These are phyloP conservation scores for Rhamnella rubrinervis DNA, from an alignment of 331 rosid genomes.

Conservation along the genomic window DNA sequence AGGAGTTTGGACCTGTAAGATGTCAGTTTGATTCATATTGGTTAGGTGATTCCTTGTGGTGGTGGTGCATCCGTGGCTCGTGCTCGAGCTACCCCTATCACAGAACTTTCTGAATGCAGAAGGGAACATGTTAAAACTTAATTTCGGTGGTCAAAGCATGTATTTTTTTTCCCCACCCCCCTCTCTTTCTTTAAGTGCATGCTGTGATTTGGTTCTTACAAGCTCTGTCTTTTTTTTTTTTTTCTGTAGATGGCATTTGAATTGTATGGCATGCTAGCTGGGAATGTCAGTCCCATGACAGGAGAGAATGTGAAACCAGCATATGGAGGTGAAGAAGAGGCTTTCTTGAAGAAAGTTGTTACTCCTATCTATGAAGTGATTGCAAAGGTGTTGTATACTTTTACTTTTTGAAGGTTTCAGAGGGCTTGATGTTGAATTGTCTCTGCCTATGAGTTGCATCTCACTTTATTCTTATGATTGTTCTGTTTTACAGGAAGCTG, in stretches of 20 bases:
- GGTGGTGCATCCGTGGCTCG: too few species aligned
- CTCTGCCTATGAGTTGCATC: not conserved
- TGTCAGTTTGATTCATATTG: too few species aligned
- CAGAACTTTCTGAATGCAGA: too few species aligned
- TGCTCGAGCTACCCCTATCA: too few species aligned
- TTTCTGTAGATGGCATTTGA: constrained; percentile 91
- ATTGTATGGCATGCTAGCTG: constrained; percentile 97
- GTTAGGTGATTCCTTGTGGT: too few species aligned
- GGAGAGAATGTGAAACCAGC: constrained; percentile 98
- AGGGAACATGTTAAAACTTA: too few species aligned
- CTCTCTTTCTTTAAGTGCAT: not conserved
- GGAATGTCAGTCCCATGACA: constrained; percentile 97
- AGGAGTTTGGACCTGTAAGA: too few species aligned
- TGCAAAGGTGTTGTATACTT: constrained; percentile 56
- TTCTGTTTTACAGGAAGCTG: constrained; percentile 68
- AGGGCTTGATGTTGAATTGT: not conserved
- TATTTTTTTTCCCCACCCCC: too few species aligned
- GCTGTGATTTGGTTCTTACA: not conserved
- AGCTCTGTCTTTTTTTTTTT: constrained; percentile 13
- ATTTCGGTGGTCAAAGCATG: not conserved
- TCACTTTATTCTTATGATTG: constrained; percentile 13
- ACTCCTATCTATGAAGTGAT: constrained; percentile 91
- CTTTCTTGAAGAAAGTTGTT: constrained; percentile 80
- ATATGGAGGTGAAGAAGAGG: constrained; percentile 94
- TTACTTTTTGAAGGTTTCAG: not conserved